Evolutionary conservation across 2,329 filamentous ascomycete species (phyloP).

Genomic region (Aspergillus glaucus): DNA sequence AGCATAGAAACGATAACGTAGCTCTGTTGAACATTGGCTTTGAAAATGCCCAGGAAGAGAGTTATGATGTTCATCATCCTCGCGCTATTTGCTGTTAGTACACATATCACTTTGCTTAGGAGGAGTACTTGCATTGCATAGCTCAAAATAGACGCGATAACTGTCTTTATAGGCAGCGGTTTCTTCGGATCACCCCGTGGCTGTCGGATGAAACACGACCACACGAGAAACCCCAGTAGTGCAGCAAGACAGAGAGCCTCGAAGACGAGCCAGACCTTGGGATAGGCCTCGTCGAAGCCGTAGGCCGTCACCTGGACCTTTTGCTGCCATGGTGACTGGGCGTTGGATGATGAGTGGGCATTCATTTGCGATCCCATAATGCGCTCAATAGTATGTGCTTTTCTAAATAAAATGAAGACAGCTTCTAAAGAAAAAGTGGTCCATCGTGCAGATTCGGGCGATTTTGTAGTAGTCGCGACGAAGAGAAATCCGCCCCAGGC

Average conservation of each 20-base stretch:
- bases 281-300: background rate
- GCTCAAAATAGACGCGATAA: slow-evolving; percentile 8
- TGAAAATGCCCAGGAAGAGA: slow-evolving; percentile 11
- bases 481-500: background rate
- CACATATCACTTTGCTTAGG: background rate
- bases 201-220: slow-evolving; percentile 12
- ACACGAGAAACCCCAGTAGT: slow-evolving; percentile 13
- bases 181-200: background rate
- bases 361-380: background rate
- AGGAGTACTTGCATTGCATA: slow-evolving; percentile 8
- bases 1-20: slow-evolving; percentile 17
- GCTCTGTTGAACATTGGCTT: slow-evolving; percentile 12
- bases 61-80: slow-evolving; percentile 6
- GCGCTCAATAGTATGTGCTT: background rate
- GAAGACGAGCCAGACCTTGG: slow-evolving; percentile 9
- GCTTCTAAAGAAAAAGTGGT: background rate
- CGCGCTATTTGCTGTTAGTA: slow-evolving; percentile 6
- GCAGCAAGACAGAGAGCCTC: slow-evolving; percentile 12
- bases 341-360: background rate
- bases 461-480: background rate
- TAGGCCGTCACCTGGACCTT: background rate
- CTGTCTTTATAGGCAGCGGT: slow-evolving; percentile 7
- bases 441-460: background rate
- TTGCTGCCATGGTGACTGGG: background rate
- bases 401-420: no score